Base-by-base conservation (phyloP, 768 basidiomycete genomes). In the Suillus lakei region DNA sequence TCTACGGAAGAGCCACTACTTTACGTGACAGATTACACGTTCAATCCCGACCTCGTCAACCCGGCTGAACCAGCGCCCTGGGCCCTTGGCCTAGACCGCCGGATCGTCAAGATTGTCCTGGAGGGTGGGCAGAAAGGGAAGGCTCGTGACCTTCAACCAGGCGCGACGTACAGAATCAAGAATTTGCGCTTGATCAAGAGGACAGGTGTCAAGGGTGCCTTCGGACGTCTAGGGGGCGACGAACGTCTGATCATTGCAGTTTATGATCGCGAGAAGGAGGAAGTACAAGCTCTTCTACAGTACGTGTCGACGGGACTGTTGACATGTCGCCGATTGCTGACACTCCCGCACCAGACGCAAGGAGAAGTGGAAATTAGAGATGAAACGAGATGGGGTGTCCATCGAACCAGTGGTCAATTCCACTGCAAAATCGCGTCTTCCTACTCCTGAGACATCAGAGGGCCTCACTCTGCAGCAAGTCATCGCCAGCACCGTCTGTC, bases 1-100 rank as follows among this genome's bases (percentile, higher is more conserved):
- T 69, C 77, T 21, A 68, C 72, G 36, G 73, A 77, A 32, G 71
- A 72, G 30, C 74, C 81, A 5, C 80, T 77, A 58, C 73, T 91
- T 44, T 88, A 84, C 66, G 84, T 88, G 38, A 91, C 89, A 9
- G 91, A 92, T 72, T 91, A 90, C 70, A 89, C 89, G 2, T 71
- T 76, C 4, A 82, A 88, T 61, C 68, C 80, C 4, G 75, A 82
- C 60, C 75, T 90, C 41, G 70, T 76, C 5, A 66, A 73, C n/a
- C 64, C 72, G 4, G 64, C 70, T 23, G 70, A 68, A 32, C 61
- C 66, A 4, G 74, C 77, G 58, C 70, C 75, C 28, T 85, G 84
- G 82, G 76, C 81, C 3, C 63, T 61, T n/a, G 78, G 79, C n/a
- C 79, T 88, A n/a, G 77, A 82, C 43, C 83, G 83, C 21, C 79